Conservation (phyloP, 2,329 filamentous ascomycete genomes). For the Ambrosiella beaveri region DNA sequence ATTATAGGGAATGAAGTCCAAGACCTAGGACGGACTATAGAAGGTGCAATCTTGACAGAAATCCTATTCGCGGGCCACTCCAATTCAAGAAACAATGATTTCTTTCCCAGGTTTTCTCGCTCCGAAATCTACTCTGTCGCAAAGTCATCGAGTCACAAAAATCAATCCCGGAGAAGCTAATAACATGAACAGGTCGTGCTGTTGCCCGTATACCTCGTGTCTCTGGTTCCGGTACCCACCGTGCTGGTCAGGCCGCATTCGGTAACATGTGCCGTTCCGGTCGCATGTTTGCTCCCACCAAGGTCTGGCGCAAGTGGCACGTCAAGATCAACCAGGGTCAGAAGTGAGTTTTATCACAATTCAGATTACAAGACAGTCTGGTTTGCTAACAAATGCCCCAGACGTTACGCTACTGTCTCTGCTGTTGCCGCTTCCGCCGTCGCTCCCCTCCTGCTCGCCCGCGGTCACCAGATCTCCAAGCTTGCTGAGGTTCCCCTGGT, state of each 20-base stretch:
- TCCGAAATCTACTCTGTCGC: neutral
- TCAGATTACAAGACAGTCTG: neutral
- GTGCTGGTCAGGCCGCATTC: conserved; percentile 98
- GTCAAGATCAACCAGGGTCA: conserved; percentile 99
- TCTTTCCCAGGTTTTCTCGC: neutral
- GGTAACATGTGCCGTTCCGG: conserved; percentile 99
- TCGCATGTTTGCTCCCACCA: conserved; percentile 99
- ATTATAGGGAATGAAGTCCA: neutral
- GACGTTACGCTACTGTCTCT: conserved; percentile 94
- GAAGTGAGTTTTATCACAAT: conserved; percentile 44
- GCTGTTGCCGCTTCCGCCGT: conserved; percentile 93
- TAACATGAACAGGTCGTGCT: conserved; percentile 58
- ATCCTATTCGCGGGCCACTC: too few relatives aligned
- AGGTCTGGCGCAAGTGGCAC: conserved; percentile 99
- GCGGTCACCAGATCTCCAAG: conserved; percentile 84
- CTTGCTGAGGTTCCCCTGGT: conserved; percentile 96
- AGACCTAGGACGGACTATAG: neutral
- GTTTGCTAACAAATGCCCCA: conserved; percentile 22
- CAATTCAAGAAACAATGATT: too few relatives aligned
- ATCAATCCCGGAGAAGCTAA: neutral
- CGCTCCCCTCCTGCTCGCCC: conserved; percentile 85
- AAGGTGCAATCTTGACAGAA: too few relatives aligned
- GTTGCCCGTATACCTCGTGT: conserved; percentile 99
- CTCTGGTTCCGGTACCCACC: conserved; percentile 99
- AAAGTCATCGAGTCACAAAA: conserved; percentile 1